Evolutionary conservation across 1,139 yeast species (phyloP), one percentile per base, ranked within the genome.

Genomic region (Taphrina sp.): DNA sequence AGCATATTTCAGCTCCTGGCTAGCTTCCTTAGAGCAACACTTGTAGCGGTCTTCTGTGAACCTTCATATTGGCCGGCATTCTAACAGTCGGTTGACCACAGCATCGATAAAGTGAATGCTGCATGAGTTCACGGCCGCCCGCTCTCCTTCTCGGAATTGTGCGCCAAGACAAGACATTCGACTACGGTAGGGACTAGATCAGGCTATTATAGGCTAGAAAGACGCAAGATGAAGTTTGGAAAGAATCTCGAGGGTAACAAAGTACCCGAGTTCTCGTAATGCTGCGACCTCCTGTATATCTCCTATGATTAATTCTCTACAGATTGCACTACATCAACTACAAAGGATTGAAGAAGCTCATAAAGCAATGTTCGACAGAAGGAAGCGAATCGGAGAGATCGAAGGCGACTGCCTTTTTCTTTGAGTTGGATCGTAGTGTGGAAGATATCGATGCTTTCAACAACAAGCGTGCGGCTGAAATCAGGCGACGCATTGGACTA

Each of bases 361-460:
- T 90, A 70, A 87, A 87, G 68, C 47, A 31, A 14, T 47, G 2
- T 62, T 68, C 14, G 74, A 74, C 64, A 29, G 59, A 23, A 63
- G 65, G 60, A 36, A 69, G 42, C 38, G 62, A 57, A 23, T 24
- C 37, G 38, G n/a, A n/a, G n/a, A n/a, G n/a, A n/a, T n/a, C n/a
- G n/a, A n/a, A n/a, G n/a, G n/a, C n/a, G n/a, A 38, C 53, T 8
- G 79, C 79, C 24, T 90, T 90, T 70, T 87, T 87, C 72, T 85
- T 78, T 66, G 80, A 83, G 38, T 73, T 90, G 58, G 96, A 90
- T 66, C 74, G 92, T 52, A 88, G 86, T 65, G 79, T 88, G 57
- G 95, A 87, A 65, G 78, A 77, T 53, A 95, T 92, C 29, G 89
- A 86, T 62, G 81, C 76, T 42, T 88, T 89, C 68, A 90, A 82